Evolutionary conservation across 2,329 filamentous ascomycete species (phyloP).

Genomic region (Aspergillus melleus): DNA sequence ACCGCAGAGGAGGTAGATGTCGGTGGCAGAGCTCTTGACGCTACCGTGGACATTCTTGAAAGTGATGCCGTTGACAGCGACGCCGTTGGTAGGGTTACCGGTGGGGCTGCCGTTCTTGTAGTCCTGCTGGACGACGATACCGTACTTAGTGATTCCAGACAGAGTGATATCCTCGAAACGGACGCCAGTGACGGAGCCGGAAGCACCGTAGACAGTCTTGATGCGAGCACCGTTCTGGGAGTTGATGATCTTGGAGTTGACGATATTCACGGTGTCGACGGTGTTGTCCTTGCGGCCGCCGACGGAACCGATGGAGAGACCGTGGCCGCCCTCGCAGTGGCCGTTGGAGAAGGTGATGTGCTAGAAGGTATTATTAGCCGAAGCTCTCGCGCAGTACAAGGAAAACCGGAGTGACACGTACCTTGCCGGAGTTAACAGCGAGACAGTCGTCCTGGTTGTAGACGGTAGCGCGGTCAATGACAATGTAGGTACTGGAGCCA

Average conservation of each 20-base stretch:
- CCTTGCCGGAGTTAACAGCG: constrained; percentile 30
- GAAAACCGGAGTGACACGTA: not conserved
- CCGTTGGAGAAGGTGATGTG: constrained; percentile 25
- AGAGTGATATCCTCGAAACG: constrained; percentile 56
- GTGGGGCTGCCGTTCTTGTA: constrained; percentile 50
- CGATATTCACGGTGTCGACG: constrained; percentile 54
- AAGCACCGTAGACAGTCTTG: constrained; percentile 56
- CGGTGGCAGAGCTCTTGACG: constrained; percentile 32
- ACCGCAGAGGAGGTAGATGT: constrained; percentile 57
- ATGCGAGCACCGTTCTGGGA: constrained; percentile 31
- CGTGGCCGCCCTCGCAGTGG: constrained; percentile 42
- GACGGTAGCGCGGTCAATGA: constrained; percentile 44
- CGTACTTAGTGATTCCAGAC: constrained; percentile 51
- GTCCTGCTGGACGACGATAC: constrained; percentile 55
- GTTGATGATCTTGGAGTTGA: constrained; percentile 52
- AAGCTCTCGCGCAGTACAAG: not conserved
- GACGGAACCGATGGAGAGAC: constrained; percentile 36
- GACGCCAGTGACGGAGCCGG: constrained; percentile 53
- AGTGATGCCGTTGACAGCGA: constrained; percentile 40
- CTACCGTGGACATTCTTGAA: constrained; percentile 37
- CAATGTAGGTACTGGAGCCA: constrained; percentile 50
- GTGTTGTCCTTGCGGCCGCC: constrained; percentile 54
- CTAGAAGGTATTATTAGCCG: not conserved
- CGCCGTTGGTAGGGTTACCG: constrained; percentile 38
- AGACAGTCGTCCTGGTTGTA: constrained; percentile 45